These are phyloP conservation scores for Cercospora citrullina DNA, from an alignment of 2,329 filamentous ascomycete species.

Conservation along the genomic window DNA sequence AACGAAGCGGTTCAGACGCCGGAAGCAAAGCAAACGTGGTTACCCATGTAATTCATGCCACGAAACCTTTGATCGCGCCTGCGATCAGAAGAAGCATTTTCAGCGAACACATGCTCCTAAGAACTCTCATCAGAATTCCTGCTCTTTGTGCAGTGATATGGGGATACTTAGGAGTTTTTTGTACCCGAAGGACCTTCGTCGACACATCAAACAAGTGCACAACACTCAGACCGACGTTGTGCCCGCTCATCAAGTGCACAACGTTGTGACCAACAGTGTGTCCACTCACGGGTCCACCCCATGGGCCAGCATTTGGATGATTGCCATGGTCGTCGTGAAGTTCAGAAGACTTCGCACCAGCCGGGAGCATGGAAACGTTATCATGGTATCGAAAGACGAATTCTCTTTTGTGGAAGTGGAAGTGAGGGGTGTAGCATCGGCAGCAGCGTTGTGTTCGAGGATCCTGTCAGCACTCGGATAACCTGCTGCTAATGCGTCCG, in stretches of 20 bases:
- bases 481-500: not conserved
- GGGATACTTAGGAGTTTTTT: constrained; percentile 8
- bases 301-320: not conserved
- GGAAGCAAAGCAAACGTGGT: constrained; percentile 2
- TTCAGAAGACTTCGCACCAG: not conserved
- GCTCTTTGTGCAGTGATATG: not conserved
- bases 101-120: constrained; percentile 6
- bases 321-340: not conserved
- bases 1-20: not conserved
- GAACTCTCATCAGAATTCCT: not conserved
- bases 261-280: not conserved
- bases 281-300: too few species aligned
- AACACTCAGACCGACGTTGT: too few species aligned
- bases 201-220: constrained; percentile 18
- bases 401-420: not conserved
- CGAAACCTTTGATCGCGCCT: constrained; percentile 13
- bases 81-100: constrained; percentile 20
- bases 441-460: not conserved
- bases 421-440: not conserved
- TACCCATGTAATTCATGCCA: constrained; percentile 13
- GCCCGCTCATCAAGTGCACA: constrained; percentile 21
- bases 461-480: not conserved
- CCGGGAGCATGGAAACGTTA: too few species aligned
- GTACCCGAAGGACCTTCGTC: constrained; percentile 21
- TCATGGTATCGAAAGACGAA: not conserved